Conservation (phyloP, 225 moss, liverwort and hornwort genomes). For the Physcomitrellopsis africana region DNA sequence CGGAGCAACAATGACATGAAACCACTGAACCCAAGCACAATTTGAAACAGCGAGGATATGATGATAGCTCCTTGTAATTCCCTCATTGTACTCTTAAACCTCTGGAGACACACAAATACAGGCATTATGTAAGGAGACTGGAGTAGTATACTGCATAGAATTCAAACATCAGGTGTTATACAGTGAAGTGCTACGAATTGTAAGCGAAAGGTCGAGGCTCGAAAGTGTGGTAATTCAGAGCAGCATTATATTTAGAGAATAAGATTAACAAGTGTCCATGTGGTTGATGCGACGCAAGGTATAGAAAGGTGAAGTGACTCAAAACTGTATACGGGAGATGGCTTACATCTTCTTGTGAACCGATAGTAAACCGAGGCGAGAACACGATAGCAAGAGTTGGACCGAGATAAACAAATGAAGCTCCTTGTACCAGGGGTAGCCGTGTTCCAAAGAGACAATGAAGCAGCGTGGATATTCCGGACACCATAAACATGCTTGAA, state of each 20-base stretch:
- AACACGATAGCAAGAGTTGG: conserved; percentile 75
- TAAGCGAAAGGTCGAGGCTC: background rate
- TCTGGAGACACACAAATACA: conserved; percentile 44
- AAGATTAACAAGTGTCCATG: too few species aligned
- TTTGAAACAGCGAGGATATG: conserved; percentile 74
- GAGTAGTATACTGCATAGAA: background rate
- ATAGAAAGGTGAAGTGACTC: background rate
- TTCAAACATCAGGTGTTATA: too few species aligned
- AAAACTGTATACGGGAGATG: background rate
- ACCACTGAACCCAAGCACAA: conserved; percentile 75
- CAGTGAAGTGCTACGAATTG: background rate
- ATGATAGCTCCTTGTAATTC: conserved; percentile 84
- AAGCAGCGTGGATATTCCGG: conserved; percentile 74
- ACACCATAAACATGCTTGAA: conserved; percentile 77
- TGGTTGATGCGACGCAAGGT: background rate
- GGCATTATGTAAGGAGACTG: background rate
- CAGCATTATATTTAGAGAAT: too few species aligned
- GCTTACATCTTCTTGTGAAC: conserved; percentile 39
- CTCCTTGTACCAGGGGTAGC: conserved; percentile 79
- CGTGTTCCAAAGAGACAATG: conserved; percentile 75
- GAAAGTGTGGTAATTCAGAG: background rate
- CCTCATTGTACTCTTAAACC: conserved; percentile 76
- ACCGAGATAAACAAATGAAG: conserved; percentile 80
- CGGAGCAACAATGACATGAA: conserved; percentile 71
- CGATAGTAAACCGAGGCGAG: conserved; percentile 50